phyloP scores from a whole-genome alignment of 352 stramenopile genomes.

The Globisporangium splendens region DNA sequence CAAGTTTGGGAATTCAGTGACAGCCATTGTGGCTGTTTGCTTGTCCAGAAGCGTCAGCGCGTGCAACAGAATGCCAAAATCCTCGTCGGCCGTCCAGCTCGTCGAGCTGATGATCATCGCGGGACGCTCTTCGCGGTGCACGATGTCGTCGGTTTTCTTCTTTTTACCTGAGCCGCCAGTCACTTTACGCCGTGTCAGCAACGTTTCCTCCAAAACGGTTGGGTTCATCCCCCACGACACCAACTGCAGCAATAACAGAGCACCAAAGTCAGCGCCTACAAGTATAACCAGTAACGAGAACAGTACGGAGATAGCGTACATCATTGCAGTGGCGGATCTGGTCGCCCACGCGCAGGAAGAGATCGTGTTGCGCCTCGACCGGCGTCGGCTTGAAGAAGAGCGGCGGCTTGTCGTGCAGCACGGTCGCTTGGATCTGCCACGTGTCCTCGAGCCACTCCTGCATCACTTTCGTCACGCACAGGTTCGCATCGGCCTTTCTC shows the following conservation, averaged over 20 bases:
- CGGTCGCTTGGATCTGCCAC: constrained; percentile 86
- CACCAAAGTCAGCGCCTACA: background rate
- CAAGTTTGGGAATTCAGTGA: constrained; percentile 69
- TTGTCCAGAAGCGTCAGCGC: constrained; percentile 84
- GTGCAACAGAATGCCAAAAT: constrained; percentile 96
- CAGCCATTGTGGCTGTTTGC: constrained; percentile 32
- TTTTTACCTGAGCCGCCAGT: constrained; percentile 17
- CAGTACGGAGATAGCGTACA: constrained; percentile 23
- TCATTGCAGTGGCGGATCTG: constrained; percentile 73
- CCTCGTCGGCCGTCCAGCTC: constrained; percentile 98
- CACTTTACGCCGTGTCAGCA: constrained; percentile 46
- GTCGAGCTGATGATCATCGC: constrained; percentile 93
- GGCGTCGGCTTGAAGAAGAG: constrained; percentile 89
- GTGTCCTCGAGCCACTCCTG: constrained; percentile 89
- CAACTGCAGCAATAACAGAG: constrained; percentile 14
- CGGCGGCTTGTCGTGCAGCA: constrained; percentile 95
- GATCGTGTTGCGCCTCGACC: constrained; percentile 84
- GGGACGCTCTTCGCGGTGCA: constrained; percentile 47
- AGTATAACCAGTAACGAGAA: too few species aligned
- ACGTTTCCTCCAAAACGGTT: constrained; percentile 44
- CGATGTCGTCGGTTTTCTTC: constrained; percentile 17
- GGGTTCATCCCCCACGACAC: constrained; percentile 28
- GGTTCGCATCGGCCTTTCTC: constrained; percentile 90
- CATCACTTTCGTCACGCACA: constrained; percentile 97
- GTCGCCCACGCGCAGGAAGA: constrained; percentile 83